Conservation (phyloP, 2,329 filamentous ascomycete species). For the Arthrinium puccinioides region DNA sequence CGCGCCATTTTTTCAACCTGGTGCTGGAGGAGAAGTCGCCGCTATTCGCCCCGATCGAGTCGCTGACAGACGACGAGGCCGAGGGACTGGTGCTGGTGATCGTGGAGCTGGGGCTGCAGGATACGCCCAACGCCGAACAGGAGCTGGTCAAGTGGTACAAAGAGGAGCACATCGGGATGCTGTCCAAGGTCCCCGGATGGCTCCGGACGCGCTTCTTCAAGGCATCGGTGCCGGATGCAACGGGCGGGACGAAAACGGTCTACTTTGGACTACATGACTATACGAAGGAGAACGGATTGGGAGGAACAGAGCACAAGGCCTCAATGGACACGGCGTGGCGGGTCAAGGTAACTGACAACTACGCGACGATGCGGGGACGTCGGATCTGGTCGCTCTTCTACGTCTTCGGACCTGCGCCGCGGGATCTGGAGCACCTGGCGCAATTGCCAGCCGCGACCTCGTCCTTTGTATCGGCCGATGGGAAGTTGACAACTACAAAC, state of each 20-base stretch:
- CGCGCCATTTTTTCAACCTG: slow-evolving; percentile 64
- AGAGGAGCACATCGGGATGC: slow-evolving; percentile 65
- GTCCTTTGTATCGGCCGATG: slow-evolving; percentile 48
- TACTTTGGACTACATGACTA: slow-evolving; percentile 70
- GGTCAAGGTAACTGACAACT: slow-evolving; percentile 49
- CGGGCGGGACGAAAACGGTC: slow-evolving; percentile 38
- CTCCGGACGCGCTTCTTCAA: slow-evolving; percentile 64
- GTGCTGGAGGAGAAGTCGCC: slow-evolving; percentile 47
- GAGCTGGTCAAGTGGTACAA: slow-evolving; percentile 63
- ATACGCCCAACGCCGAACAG: slow-evolving; percentile 38
- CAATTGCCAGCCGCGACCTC: slow-evolving; percentile 35
- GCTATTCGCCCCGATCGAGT: slow-evolving; percentile 53
- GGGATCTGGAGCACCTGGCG: slow-evolving; percentile 56
- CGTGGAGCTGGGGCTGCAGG: slow-evolving; percentile 49
- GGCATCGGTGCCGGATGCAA: slow-evolving; percentile 50
- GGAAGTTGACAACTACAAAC: slow-evolving; percentile 46
- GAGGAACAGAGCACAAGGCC: slow-evolving; percentile 55
- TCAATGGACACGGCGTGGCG: slow-evolving; percentile 57
- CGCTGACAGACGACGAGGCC: slow-evolving; percentile 49
- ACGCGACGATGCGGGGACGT: slow-evolving; percentile 48
- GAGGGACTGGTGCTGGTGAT: slow-evolving; percentile 55
- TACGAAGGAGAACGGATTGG: slow-evolving; percentile 57
- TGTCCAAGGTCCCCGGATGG: slow-evolving; percentile 74
- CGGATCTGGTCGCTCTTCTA: slow-evolving; percentile 69
- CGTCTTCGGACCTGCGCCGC: slow-evolving; percentile 67